Evolutionary conservation across 306 rosid species (phyloP).

Genomic region (Senna tora): DNA sequence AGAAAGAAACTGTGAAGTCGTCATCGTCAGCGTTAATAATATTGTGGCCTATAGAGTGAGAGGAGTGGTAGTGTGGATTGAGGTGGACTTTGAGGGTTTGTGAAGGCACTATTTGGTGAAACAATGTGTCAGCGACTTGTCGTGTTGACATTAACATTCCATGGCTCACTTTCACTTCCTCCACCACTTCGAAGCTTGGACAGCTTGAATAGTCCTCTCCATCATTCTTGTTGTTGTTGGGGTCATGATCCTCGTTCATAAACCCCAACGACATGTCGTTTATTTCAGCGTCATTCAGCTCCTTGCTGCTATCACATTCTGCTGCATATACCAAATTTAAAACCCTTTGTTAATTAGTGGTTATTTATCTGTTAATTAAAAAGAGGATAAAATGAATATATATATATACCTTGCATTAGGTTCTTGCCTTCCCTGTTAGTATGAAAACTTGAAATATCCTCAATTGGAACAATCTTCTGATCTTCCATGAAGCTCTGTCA

Average conservation of each 20-base stretch:
- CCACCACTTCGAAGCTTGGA: slow-evolving; percentile 79
- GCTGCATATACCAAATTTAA: slow-evolving; percentile 31
- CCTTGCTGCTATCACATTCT: slow-evolving; percentile 48
- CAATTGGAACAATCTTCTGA: slow-evolving; percentile 71
- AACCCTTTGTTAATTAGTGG: too few species aligned
- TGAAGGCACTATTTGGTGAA: slow-evolving; percentile 85
- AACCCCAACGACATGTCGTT: slow-evolving; percentile 68
- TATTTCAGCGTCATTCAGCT: slow-evolving; percentile 50
- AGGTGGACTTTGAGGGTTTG: slow-evolving; percentile 78
- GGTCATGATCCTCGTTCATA: slow-evolving; percentile 54
- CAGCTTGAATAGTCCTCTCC: slow-evolving; percentile 61
- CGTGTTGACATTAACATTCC: slow-evolving; percentile 82
- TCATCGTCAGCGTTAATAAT: too few species aligned
- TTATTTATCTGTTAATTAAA: too few species aligned
- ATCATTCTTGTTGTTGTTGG: slow-evolving; percentile 55
- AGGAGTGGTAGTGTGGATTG: slow-evolving; percentile 55
- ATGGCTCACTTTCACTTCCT: slow-evolving; percentile 74
- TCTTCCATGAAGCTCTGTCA: slow-evolving; percentile 73
- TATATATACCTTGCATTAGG: slow-evolving; percentile 59
- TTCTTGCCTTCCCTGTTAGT: slow-evolving; percentile 53
- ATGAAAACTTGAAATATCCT: slow-evolving; percentile 61
- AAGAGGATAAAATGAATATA: too few species aligned
- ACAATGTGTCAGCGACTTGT: slow-evolving; percentile 82
- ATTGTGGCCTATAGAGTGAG: slow-evolving; percentile 38
- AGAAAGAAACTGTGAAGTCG: slow-evolving; percentile 15